Conservation (phyloP, 768 basidiomycete genomes). For the Russula lepida region DNA sequence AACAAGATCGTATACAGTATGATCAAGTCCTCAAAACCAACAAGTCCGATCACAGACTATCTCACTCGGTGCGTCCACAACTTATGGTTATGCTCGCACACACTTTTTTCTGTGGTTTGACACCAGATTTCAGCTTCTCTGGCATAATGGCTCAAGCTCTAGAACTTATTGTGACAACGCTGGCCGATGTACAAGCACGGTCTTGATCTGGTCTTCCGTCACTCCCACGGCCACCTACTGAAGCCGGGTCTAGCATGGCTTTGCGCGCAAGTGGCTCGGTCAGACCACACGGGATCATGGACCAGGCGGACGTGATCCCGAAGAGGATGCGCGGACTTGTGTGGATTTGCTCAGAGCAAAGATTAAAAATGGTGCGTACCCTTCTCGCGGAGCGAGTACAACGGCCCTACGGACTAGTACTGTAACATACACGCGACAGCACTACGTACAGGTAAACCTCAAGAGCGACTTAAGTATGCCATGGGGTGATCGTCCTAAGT, state of each 20-base stretch:
- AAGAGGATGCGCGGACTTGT: no score
- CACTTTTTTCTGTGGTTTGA: background rate
- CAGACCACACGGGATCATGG: slow-evolving; percentile 81
- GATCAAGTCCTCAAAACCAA: slow-evolving; percentile 87
- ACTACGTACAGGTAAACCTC: no score
- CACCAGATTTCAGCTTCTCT: slow-evolving; percentile 56
- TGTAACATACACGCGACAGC: no score
- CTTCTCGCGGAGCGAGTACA: background rate
- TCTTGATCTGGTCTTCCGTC: slow-evolving; percentile 76
- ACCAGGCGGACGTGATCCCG: slow-evolving; percentile 86
- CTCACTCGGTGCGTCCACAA: slow-evolving; percentile 75
- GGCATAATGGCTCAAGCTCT: slow-evolving; percentile 81
- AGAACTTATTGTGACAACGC: slow-evolving; percentile 61
- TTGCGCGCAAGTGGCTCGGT: slow-evolving; percentile 84
- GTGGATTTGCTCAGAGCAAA: slow-evolving; percentile 88
- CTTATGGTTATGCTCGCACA: no score
- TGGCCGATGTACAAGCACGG: slow-evolving; percentile 67
- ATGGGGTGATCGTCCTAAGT: no score
- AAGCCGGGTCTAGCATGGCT: slow-evolving; percentile 96
- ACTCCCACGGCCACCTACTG: slow-evolving; percentile 85
- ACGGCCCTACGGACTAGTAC: no score
- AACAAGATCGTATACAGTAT: slow-evolving; percentile 74
- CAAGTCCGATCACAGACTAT: slow-evolving; percentile 41
- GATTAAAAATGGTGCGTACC: slow-evolving; percentile 50
- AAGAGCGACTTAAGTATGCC: no score